These are phyloP conservation scores for Thelephora aurantiotincta DNA, from an alignment of 768 basidiomycete species.

Conservation along the genomic window DNA sequence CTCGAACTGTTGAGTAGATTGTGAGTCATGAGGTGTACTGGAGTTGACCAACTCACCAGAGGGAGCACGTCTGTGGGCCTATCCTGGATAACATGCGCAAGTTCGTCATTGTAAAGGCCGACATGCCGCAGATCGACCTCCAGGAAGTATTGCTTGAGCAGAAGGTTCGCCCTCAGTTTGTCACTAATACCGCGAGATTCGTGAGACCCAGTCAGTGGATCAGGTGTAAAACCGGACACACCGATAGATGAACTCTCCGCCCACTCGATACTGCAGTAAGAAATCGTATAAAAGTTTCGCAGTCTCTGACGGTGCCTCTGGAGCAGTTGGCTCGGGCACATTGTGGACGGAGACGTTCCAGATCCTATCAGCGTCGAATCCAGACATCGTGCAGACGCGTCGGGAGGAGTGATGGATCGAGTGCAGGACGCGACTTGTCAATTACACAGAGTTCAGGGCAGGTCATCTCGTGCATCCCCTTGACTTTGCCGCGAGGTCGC, in stretches of 20 bases:
- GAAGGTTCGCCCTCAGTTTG: conserved; percentile 75
- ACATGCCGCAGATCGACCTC: conserved; percentile 40
- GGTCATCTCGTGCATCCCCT: conserved; percentile 3
- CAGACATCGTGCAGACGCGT: conserved; percentile 46
- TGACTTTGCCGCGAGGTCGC: background rate
- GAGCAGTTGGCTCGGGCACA: conserved; percentile 33
- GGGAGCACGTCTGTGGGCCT: conserved; percentile 82
- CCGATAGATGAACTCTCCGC: conserved; percentile 89
- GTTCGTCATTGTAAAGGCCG: conserved; percentile 77
- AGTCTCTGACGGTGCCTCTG: conserved; percentile 67
- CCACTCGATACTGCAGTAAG: conserved; percentile 75
- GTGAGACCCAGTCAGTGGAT: background rate
- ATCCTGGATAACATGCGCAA: conserved; percentile 85
- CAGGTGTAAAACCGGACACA: conserved; percentile 16
- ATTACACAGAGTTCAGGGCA: conserved; percentile 7
- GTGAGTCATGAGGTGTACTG: background rate
- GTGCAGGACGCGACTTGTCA: conserved; percentile 1
- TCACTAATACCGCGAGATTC: conserved; percentile 35
- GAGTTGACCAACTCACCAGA: conserved; percentile 35
- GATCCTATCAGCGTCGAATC: conserved; percentile 72
- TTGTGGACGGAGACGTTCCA: conserved; percentile 75
- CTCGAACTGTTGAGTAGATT: conserved; percentile 53
- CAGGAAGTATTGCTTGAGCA: conserved; percentile 67
- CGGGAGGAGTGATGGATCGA: background rate
- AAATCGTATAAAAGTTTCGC: conserved; percentile 78